These are phyloP conservation scores for Paracoccidioides lutzii DNA, from an alignment of 2,329 filamentous ascomycete species.

Conservation along the genomic window DNA sequence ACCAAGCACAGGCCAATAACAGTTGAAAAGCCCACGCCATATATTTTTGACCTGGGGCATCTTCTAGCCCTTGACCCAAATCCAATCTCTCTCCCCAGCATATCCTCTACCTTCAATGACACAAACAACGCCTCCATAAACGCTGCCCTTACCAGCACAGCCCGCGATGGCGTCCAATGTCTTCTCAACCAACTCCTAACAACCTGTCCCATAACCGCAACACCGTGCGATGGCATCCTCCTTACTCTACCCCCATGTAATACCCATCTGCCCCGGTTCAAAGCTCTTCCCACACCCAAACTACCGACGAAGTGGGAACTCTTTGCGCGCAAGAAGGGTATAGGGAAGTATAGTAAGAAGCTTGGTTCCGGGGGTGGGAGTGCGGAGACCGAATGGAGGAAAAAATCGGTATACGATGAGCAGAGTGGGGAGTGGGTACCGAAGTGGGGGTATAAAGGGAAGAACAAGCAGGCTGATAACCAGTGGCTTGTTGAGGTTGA, in stretches of 20 bases:
- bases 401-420: slow-evolving; percentile 74
- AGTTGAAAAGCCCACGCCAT: slow-evolving; percentile 73
- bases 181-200: slow-evolving; percentile 91
- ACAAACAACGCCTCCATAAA: slow-evolving; percentile 40
- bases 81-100: slow-evolving; percentile 47
- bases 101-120: slow-evolving; percentile 11
- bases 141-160: slow-evolving; percentile 54
- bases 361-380: slow-evolving; percentile 31
- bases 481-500: slow-evolving; percentile 92
- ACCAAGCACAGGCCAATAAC: slow-evolving; percentile 38
- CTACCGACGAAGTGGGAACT: slow-evolving; percentile 86
- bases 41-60: slow-evolving; percentile 82
- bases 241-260: slow-evolving; percentile 59
- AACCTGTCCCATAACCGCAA: slow-evolving; percentile 65
- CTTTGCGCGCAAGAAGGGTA: slow-evolving; percentile 95
- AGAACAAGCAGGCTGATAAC: slow-evolving; percentile 69
- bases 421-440: slow-evolving; percentile 75
- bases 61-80: slow-evolving; percentile 81
- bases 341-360: slow-evolving; percentile 64
- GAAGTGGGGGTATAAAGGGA: slow-evolving; percentile 88
- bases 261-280: slow-evolving; percentile 74
- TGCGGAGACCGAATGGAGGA: slow-evolving; percentile 52
- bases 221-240: slow-evolving; percentile 54
- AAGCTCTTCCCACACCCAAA: slow-evolving; percentile 72
- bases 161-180: slow-evolving; percentile 80